A percentile compares a stretch with the other conserved stretches of the same genome.
Conservation (phyloP, 129 eudicot genomes). For the Heracleum sosnowskyi region DNA sequence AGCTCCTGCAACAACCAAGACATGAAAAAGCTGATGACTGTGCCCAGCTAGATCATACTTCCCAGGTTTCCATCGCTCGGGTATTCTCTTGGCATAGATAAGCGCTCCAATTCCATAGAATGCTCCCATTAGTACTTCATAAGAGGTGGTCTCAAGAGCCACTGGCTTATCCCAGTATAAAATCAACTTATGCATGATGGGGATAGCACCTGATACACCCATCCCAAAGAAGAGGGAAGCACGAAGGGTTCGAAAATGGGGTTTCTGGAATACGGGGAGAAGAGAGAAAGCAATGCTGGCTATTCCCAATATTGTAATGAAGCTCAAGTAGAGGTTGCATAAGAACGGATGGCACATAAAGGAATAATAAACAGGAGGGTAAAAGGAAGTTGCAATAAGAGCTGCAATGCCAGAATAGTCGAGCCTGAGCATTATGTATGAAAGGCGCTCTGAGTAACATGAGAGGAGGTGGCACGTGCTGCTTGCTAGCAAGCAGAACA, state of each 20-base stretch:
- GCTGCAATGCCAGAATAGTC: constrained; percentile 97
- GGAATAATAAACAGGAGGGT: constrained; percentile 93
- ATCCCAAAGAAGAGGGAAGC: constrained; percentile 74
- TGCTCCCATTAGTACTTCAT: constrained; percentile 78
- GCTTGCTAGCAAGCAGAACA: constrained; percentile 91
- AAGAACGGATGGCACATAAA: constrained; percentile 97
- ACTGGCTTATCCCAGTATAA: constrained; percentile 78
- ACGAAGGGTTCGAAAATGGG: constrained; percentile 64
- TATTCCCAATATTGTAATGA: constrained; percentile 72
- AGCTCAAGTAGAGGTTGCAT: constrained; percentile 74
- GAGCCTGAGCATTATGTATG: constrained; percentile 87
- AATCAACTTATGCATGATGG: constrained; percentile 71
- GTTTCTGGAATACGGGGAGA: constrained; percentile 67
- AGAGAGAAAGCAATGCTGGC: constrained; percentile 64
- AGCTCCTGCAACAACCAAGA: constrained; percentile 96
- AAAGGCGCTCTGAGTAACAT: constrained; percentile 71
- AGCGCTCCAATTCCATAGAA: constrained; percentile 81
- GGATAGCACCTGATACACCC: constrained; percentile 84
- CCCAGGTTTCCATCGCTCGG: constrained; percentile 96
- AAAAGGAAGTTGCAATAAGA: constrained; percentile 87
- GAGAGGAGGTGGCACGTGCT: constrained; percentile 84
- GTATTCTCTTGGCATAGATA: constrained; percentile 77
- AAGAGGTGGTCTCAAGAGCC: constrained; percentile 75
- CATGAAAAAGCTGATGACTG: constrained; percentile 91
- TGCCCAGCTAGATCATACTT: constrained; percentile 90